A percentile compares a stretch with the other conserved stretches of the same genome.
phyloP scores from a whole-genome alignment of 2,329 filamentous ascomycete genomes.

The Didymella exigua region DNA sequence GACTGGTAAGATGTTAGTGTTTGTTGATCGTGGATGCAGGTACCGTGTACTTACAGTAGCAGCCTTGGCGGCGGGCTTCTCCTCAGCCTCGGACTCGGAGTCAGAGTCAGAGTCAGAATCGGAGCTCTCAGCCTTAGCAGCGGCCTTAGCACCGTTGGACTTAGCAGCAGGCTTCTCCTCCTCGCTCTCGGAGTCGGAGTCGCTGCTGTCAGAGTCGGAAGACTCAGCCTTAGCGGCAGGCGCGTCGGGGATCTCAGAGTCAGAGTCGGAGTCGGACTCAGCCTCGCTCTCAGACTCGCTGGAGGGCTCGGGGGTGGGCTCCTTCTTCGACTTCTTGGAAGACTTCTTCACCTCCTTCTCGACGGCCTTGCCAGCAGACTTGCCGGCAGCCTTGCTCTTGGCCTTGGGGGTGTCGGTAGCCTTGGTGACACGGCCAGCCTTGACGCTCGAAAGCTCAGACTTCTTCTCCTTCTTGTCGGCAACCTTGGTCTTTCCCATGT shows the following conservation, averaged over 20 bases:
- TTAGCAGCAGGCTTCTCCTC: slow-evolving; percentile 31
- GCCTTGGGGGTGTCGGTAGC: slow-evolving; percentile 66
- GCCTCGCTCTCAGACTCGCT: slow-evolving; percentile 38
- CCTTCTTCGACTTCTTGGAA: slow-evolving; percentile 57
- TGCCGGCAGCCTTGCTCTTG: slow-evolving; percentile 71
- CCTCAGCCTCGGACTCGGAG: slow-evolving; percentile 24
- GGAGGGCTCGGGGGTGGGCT: slow-evolving; percentile 53
- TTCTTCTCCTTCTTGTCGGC: slow-evolving; percentile 65
- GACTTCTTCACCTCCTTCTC: slow-evolving; percentile 58
- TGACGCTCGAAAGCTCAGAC: slow-evolving; percentile 62
- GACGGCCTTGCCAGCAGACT: slow-evolving; percentile 51
- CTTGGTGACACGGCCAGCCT: slow-evolving; percentile 72
- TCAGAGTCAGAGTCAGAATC: slow-evolving; percentile 41
- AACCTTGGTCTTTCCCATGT: slow-evolving; percentile 48
- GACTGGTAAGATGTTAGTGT: slow-evolving; percentile 35
- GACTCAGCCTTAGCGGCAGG: slow-evolving; percentile 46
- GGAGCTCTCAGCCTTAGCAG: slow-evolving; percentile 30
- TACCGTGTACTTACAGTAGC: slow-evolving; percentile 26
- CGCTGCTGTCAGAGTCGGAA: slow-evolving; percentile 41
- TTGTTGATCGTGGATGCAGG: neutral
- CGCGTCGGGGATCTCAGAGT: slow-evolving; percentile 43
- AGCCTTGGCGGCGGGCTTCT: slow-evolving; percentile 24
- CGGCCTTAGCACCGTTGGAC: slow-evolving; percentile 26
- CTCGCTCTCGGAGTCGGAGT: slow-evolving; percentile 37
- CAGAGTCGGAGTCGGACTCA: slow-evolving; percentile 41